Evolutionary conservation across 2,329 filamentous ascomycete genomes (phyloP), one percentile per base, ranked within the genome.

Genomic region (Setomelanomma holmii): DNA sequence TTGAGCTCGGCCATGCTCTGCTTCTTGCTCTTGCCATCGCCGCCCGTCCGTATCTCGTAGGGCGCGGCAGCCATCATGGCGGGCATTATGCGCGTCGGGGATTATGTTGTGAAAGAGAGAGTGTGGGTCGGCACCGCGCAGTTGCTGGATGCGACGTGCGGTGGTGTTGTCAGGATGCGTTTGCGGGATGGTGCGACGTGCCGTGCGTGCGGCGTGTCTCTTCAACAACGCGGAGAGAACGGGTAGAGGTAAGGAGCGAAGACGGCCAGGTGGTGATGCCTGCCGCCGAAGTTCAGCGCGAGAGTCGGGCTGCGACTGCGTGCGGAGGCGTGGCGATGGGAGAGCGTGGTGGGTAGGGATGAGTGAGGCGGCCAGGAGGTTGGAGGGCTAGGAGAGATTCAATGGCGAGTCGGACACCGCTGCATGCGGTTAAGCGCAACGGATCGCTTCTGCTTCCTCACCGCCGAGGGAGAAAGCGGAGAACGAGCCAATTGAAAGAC

Each of bases 1-100:
- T 99, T 99, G 62, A 99, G 86, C 77, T 99, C 95, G 67, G 93
- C 93, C 91, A 99, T 98, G 75, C 91, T 96, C 81, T 98, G 95
- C 84, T 97, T 97, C 82, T 96, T 98, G 82, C 93, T 96, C 84
- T 85, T 86, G 65, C 83, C 80, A 72, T 86, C 85, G 64, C 85
- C 84, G 63, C 84, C 86, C 55, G 82, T 82, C 75, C 86, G 84
- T 67, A 87, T 81, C 74, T 88, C 86, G 77, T 88, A 89, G 53
- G 85, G 81, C 59, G 83, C 75, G 55, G 83, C 74, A 67, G 84
- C 81, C 83, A 86, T 87, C 62, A 67, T 78, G 61, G 54, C 71
- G 59, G 63, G 56, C 61, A 64, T 62, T 16, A 44, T 60, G 60
- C 53, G 63, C 52, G 60, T 58, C 36, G 48, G 38, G 38, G 39